phyloP scores from a whole-genome alignment of 805 yeast genomes.

The Debaryomyces maramus region DNA sequence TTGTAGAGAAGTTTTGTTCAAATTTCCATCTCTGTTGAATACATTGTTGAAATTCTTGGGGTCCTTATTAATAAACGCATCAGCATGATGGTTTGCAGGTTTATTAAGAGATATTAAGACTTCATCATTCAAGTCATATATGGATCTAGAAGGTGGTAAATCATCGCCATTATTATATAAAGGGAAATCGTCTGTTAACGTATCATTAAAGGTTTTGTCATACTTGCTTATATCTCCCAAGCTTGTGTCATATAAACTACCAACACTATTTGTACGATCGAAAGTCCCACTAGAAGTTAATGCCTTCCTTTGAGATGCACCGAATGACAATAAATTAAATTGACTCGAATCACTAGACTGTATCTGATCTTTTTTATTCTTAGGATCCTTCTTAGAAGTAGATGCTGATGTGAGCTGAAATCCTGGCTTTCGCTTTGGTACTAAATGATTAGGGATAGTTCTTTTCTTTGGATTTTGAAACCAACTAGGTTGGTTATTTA shows the following conservation, averaged over 20 bases:
- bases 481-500: conserved; percentile 34
- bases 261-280: conserved; percentile 19
- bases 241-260: conserved; percentile 22
- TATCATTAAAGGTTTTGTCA: conserved; percentile 33
- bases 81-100: conserved; percentile 32
- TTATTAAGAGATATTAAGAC: conserved; percentile 36
- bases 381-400: conserved; percentile 14
- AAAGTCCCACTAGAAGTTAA: conserved; percentile 12
- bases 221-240: conserved; percentile 19
- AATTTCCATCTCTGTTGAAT: conserved; percentile 33
- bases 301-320: conserved; percentile 24
- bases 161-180: conserved; percentile 36
- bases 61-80: conserved; percentile 45
- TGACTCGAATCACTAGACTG: conserved; percentile 17
- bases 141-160: conserved; percentile 50
- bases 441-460: conserved; percentile 43
- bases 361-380: conserved; percentile 5
- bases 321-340: conserved; percentile 39
- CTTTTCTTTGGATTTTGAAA: conserved; percentile 33
- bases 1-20: conserved; percentile 7
- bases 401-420: conserved; percentile 33
- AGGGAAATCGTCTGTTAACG: conserved; percentile 30
- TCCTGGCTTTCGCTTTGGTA: conserved; percentile 40
- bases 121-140: conserved; percentile 49
- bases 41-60: conserved; percentile 48